A percentile compares a stretch with the other conserved stretches of the same genome.
These are phyloP conservation scores for Dioszegia hungarica DNA, from an alignment of 768 basidiomycete genomes.

Conservation along the genomic window DNA sequence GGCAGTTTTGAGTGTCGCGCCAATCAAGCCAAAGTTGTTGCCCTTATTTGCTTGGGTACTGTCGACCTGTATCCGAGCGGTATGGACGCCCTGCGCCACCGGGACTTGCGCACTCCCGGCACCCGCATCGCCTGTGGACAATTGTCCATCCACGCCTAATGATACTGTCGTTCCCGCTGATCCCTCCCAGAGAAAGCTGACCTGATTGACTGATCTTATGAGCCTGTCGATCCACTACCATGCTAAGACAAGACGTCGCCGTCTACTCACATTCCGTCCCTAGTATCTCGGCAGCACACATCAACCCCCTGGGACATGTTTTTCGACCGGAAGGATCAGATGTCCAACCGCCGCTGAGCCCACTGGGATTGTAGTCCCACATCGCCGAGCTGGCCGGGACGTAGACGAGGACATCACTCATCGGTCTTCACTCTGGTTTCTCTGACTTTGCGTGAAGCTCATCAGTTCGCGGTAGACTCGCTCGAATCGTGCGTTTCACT, in stretches of 20 bases:
- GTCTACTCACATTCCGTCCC: background rate
- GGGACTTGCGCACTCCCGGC: slow-evolving; percentile 5
- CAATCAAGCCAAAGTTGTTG: slow-evolving; percentile 8
- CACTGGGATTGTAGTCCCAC: slow-evolving; percentile 1
- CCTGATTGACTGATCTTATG: slow-evolving; percentile 12
- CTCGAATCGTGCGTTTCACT: no score
- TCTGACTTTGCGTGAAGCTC: no score
- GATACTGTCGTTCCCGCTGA: background rate
- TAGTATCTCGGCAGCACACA: background rate
- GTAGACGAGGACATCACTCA: slow-evolving; percentile 4
- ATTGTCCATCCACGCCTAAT: slow-evolving; percentile 20
- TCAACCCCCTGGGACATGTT: background rate
- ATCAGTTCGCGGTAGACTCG: no score
- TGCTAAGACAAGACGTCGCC: background rate
- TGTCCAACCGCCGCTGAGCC: background rate
- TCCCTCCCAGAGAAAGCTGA: slow-evolving; percentile 11
- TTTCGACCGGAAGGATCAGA: background rate
- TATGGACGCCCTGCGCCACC: slow-evolving; percentile 11
- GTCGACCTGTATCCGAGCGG: slow-evolving; percentile 17
- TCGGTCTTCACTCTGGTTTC: background rate
- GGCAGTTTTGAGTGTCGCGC: background rate
- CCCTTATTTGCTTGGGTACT: background rate
- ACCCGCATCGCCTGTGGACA: background rate
- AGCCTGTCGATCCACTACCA: background rate
- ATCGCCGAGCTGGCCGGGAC: slow-evolving; percentile 4